Conservation (phyloP, 225 moss, liverwort and hornwort species). For the Pleurozium schreberi region DNA sequence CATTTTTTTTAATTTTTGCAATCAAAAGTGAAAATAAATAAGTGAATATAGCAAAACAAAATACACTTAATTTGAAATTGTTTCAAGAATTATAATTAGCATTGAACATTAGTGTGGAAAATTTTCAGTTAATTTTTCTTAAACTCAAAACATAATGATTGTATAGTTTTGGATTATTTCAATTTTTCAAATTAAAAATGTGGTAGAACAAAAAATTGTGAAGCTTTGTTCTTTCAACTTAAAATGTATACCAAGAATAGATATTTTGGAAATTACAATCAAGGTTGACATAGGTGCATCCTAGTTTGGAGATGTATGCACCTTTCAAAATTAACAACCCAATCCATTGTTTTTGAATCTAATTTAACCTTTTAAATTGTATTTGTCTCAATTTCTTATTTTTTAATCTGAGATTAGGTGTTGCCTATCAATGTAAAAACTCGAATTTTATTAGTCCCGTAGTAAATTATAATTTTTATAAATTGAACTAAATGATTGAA, state of each 20-base stretch:
- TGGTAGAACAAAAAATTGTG: no score
- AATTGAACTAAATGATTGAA: no score
- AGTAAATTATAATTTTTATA: not conserved
- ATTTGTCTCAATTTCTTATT: no score
- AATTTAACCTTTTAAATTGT: not conserved
- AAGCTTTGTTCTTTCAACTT: no score
- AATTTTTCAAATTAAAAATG: no score
- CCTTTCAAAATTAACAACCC: accelerated
- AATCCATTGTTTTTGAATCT: not conserved
- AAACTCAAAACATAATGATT: no score
- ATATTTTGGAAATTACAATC: not conserved
- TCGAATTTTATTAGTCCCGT: not conserved
- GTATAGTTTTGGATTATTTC: no score
- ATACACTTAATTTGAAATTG: not conserved
- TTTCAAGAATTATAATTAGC: not conserved
- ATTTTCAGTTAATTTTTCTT: not conserved
- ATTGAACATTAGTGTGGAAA: accelerated
- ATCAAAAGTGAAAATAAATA: not conserved
- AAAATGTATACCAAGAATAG: no score
- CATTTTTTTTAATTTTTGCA: not conserved
- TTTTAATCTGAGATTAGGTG: not conserved
- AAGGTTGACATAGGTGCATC: not conserved
- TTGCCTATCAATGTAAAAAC: no score
- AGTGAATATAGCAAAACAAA: not conserved
- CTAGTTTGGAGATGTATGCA: accelerated